Evolutionary conservation across 768 basidiomycete species (phyloP).

Genomic region (Harrya chromipes): DNA sequence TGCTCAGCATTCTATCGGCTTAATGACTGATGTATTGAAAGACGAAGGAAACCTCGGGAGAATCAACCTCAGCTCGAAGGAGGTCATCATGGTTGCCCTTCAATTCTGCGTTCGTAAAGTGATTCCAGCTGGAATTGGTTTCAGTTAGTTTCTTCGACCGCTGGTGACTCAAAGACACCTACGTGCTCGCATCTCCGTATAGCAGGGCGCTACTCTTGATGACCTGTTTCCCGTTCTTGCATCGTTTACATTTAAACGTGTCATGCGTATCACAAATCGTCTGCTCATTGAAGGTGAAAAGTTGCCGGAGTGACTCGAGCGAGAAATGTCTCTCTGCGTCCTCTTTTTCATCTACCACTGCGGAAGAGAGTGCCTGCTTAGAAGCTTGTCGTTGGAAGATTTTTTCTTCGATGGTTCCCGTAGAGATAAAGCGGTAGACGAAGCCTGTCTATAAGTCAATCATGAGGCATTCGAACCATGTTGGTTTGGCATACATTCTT

Average conservation of each 20-base stretch:
- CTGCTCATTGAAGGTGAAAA: constrained; percentile 87
- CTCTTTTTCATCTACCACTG: constrained; percentile 97
- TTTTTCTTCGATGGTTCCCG: constrained; percentile 98
- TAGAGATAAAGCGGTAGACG: constrained; percentile 96
- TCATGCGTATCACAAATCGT: constrained; percentile 95
- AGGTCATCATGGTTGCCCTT: constrained; percentile 94
- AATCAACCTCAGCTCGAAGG: constrained; percentile 81
- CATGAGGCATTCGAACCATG: neutral
- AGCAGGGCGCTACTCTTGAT: constrained; percentile 82
- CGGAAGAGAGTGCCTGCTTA: constrained; percentile 94
- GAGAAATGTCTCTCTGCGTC: constrained; percentile 96
- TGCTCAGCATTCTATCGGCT: neutral
- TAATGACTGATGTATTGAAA: constrained; percentile 96
- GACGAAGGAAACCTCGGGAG: constrained; percentile 86
- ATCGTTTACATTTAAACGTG: constrained; percentile 95
- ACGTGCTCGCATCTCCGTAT: constrained; percentile 98
- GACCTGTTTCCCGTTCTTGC: constrained; percentile 80
- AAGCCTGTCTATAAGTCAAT: constrained; percentile 57
- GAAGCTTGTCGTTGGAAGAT: constrained; percentile 97
- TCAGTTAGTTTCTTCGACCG: neutral
- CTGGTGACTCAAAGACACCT: constrained; percentile 37
- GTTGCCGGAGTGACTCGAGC: constrained; percentile 78
- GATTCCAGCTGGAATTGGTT: constrained; percentile 77
- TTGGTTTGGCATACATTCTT: constrained; percentile 72
- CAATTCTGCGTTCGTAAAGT: constrained; percentile 86